A percentile compares a stretch with the other conserved stretches of the same genome.
phyloP scores from a whole-genome alignment of 2,329 filamentous ascomycete genomes.

The Fusarium odoratissimum region DNA sequence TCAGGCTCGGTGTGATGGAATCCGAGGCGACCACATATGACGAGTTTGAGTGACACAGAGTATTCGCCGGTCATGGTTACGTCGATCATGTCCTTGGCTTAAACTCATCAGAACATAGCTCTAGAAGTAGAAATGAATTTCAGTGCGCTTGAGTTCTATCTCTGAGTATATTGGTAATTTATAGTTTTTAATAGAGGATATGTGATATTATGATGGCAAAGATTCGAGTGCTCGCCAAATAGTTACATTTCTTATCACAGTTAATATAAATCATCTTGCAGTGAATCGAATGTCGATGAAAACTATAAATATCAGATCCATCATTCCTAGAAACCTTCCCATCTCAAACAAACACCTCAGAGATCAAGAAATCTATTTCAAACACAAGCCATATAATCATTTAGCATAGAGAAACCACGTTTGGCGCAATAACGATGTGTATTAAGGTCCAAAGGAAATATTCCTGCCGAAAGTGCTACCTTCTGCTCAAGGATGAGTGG shows the following conservation, averaged over 20 bases:
- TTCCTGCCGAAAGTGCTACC: neutral
- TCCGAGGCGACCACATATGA: too few species aligned
- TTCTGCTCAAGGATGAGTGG: neutral
- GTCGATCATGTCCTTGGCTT: neutral
- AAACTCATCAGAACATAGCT: neutral
- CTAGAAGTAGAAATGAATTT: neutral
- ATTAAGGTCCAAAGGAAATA: neutral
- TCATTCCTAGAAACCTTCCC: too few species aligned
- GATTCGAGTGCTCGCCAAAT: neutral
- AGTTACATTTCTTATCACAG: fast-evolving
- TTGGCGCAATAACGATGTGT: neutral
- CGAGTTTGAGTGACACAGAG: too few species aligned
- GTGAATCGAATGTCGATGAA: neutral
- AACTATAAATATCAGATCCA: neutral
- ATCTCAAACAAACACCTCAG: neutral
- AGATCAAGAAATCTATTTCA: neutral
- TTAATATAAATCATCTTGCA: neutral
- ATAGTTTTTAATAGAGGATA: neutral
- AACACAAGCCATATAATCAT: fast-evolving
- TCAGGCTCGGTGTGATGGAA: too few species aligned
- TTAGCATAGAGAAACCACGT: neutral
- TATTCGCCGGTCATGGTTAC: too few species aligned
- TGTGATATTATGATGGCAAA: neutral
- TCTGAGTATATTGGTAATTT: neutral
- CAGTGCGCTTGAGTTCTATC: neutral